Base-by-base conservation (phyloP, 345 rosid species). In the Eutrema yunnanense region DNA sequence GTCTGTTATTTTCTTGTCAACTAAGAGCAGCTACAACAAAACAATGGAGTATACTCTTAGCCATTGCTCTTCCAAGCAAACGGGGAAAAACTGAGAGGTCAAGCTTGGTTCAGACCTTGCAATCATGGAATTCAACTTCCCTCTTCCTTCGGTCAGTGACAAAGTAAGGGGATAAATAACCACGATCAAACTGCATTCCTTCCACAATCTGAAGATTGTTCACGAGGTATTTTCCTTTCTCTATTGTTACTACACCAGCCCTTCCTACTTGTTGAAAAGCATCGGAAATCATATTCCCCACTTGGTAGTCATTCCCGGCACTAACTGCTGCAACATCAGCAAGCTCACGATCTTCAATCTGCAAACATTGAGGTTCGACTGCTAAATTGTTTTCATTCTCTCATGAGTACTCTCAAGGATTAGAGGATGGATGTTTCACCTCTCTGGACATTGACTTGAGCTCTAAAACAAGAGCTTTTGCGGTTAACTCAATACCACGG, bases 101-200 rank as follows among this genome's bases (percentile, higher is more conserved):
- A 41, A 19, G 27, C 30, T 64, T 49, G 37, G 46, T 46, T 16
- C 77, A 16, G 33, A 94, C 98, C 97, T 91, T 94, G 85, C 97
- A 89, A 37, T 85, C 73, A 65, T 88, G 84, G 75, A 86, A 85
- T 75, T 89, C 97, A 49, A 65, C 91, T 22, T 77, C 82, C 88
- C 68, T 82, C 72, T 88, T 91, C 59, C 78, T 84, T 53, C 84
- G 73, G 74, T 94, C 86, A 36, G 93, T 91, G 50, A 88, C 96
- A 9, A 91, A 91, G 80, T 91, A 85, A 40, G 91, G 86, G 6
- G 98, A 88, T 83, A 94, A 59, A 80, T 84, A 94, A 44, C 97
- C 97, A 8, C 96, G 91, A 66, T 84, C 86, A 54, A 94, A 89
- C 77, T 88, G 91, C 98, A 94, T 94, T 71, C 98, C 98, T 82